Base-by-base conservation (phyloP, 768 basidiomycete species). In the Amanita pallidorosea region DNA sequence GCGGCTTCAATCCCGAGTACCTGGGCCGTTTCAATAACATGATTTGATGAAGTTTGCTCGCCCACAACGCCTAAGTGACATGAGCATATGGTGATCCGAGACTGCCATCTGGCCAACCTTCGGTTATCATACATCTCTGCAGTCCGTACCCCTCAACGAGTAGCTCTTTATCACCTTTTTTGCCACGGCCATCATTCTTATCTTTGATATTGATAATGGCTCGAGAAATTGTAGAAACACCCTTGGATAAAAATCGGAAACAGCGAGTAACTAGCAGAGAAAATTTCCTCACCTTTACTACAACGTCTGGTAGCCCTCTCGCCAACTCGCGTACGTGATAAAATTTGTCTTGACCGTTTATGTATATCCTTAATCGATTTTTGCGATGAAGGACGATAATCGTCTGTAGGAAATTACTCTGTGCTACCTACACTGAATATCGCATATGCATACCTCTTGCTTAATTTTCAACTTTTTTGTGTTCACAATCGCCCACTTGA, bases 1-100 rank as follows among this genome's bases (percentile, higher is more conserved):
- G 96, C 94, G 5, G 96, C 96, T 61, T 99, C 96, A 53, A 99
- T 98, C 33, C 96, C 96, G n/a, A 99, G 77, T 7, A 98, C 94
- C 61, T 88, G 80, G 9, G 87, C 82, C 12, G 91, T 88, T 64
- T 99, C 96, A 59, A 98, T 96, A 63, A 99, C 87, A 67, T 98
- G 94, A 61, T 99, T 99, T 12, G 93, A 93, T 8, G 88, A 84
- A 11, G 96, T 97, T 53, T 88, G 75, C 60, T 89, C 81, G 36
- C 96, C 96, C 51, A 96, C 72, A 53, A 99, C 90, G 61, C 95
- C 93, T 94, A 41, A 17, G 22, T 43, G 22, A n/a, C n/a, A 55
- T 45, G 23, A 49, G 43, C n/a, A 22, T 27, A 5, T 9, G 15
- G 46, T 51, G 38, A 29, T 29, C 43, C 34, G 45, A 35, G 48